Evolutionary conservation across 805 yeast species (phyloP).

Genomic region (Zygotorulaspora florentina): DNA sequence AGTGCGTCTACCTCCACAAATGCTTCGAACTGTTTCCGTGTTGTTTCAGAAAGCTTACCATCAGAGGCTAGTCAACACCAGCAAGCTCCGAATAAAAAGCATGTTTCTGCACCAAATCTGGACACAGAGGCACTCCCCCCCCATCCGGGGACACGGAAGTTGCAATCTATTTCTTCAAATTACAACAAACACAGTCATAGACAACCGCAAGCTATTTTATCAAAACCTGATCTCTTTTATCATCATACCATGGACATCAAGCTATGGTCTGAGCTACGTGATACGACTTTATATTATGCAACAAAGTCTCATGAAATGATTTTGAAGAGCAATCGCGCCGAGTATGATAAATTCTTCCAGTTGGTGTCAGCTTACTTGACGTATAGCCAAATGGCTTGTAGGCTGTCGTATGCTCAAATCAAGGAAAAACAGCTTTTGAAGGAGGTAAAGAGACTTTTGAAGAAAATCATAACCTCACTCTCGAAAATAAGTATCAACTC

Average conservation of each 20-base stretch:
- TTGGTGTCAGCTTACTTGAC: conserved; percentile 50
- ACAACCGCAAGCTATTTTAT: conserved; percentile 26
- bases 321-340: conserved; percentile 44
- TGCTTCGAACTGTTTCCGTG: conserved; percentile 6
- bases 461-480: conserved; percentile 49
- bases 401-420: conserved; percentile 52
- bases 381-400: conserved; percentile 49
- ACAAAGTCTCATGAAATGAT: conserved; percentile 50
- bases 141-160: neutral
- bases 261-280: conserved; percentile 55
- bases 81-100: neutral
- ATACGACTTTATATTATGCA: conserved; percentile 45
- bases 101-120: conserved; percentile 6
- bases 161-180: conserved; percentile 3
- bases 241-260: conserved; percentile 55
- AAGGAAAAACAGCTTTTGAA: conserved; percentile 43
- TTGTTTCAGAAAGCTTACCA: conserved; percentile 7
- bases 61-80: conserved; percentile 2
- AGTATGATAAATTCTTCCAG: conserved; percentile 52
- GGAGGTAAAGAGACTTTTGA: conserved; percentile 47
- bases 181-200: conserved; percentile 4
- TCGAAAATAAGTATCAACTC: conserved; percentile 66
- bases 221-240: conserved; percentile 47
- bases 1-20: conserved; percentile 11
- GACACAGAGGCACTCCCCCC: neutral